Percentiles rank a stretch among this genome's conserved stretches.
Evolutionary conservation across 2,329 filamentous ascomycete genomes (phyloP).

Genomic region (Botryotinia narcissicola): DNA sequence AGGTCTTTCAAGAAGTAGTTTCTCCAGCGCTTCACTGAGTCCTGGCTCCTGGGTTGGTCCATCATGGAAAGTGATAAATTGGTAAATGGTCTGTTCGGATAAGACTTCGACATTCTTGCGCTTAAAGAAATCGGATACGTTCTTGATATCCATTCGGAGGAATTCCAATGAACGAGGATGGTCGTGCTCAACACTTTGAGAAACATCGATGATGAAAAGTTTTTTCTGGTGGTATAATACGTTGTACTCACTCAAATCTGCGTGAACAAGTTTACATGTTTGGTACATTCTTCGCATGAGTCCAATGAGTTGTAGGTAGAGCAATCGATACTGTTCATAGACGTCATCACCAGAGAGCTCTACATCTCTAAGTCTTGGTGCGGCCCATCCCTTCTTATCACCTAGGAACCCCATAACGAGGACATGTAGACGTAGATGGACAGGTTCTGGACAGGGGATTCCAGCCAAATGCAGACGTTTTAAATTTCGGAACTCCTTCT

Average conservation of each 20-base stretch:
- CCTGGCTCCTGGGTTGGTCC: constrained; percentile 60
- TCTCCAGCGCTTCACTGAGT: constrained; percentile 62
- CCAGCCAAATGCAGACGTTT: constrained; percentile 78
- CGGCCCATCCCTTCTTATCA: constrained; percentile 80
- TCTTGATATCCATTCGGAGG: constrained; percentile 97
- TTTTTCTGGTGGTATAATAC: constrained; percentile 80
- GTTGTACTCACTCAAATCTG: constrained; percentile 98
- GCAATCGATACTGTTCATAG: constrained; percentile 68
- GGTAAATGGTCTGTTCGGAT: constrained; percentile 75
- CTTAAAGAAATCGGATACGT: constrained; percentile 88
- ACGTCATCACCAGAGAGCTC: constrained; percentile 65
- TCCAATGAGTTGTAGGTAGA: constrained; percentile 81
- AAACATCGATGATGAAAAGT: constrained; percentile 95
- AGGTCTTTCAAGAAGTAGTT: constrained; percentile 59
- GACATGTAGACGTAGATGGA: constrained; percentile 89
- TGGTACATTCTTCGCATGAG: constrained; percentile 95
- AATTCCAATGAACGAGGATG: constrained; percentile 92
- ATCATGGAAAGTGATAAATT: constrained; percentile 69
- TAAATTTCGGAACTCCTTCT: constrained; percentile 96
- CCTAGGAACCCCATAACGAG: constrained; percentile 94
- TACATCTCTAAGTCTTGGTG: constrained; percentile 86
- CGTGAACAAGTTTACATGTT: constrained; percentile 86
- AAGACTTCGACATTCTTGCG: constrained; percentile 80
- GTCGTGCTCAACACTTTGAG: constrained; percentile 94
- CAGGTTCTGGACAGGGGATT: constrained; percentile 86